Evolutionary conservation across 805 yeast species (phyloP).

Genomic region (Starmerella khaoyaiensis): DNA sequence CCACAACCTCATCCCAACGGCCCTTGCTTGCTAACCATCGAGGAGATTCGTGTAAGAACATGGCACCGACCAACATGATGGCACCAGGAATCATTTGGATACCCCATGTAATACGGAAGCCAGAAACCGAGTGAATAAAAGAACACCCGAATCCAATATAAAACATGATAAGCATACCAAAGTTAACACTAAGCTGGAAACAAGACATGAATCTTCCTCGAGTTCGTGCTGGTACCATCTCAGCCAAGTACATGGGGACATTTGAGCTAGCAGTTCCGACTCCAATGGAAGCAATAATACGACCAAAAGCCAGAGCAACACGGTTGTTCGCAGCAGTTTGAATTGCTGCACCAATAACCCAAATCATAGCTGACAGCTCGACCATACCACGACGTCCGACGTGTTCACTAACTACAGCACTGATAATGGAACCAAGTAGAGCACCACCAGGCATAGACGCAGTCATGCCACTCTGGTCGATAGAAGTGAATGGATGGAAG

Average conservation of each 20-base stretch:
- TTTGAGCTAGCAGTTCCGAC: slow-evolving; percentile 61
- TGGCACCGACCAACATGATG: slow-evolving; percentile 46
- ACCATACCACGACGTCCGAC: slow-evolving; percentile 36
- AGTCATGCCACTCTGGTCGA: slow-evolving; percentile 49
- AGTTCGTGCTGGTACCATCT: slow-evolving; percentile 34
- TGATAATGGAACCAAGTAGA: slow-evolving; percentile 43
- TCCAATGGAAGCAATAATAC: slow-evolving; percentile 56
- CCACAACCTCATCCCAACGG: slow-evolving; percentile 43
- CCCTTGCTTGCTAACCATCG: slow-evolving; percentile 52
- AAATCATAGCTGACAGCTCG: slow-evolving; percentile 29
- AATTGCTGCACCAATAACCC: slow-evolving; percentile 42
- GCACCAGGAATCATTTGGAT: slow-evolving; percentile 61
- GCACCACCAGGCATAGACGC: slow-evolving; percentile 59
- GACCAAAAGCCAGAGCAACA: slow-evolving; percentile 36
- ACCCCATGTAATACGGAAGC: slow-evolving; percentile 66
- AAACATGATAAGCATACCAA: slow-evolving; percentile 60
- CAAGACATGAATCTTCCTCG: slow-evolving; percentile 67
- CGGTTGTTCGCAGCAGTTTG: slow-evolving; percentile 32
- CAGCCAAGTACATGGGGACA: slow-evolving; percentile 47
- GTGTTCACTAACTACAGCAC: slow-evolving; percentile 37
- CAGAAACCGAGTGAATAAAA: slow-evolving; percentile 34
- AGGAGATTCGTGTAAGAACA: slow-evolving; percentile 64
- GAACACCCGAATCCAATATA: slow-evolving; percentile 40
- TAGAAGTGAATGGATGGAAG: slow-evolving; percentile 34
- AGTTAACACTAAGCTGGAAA: slow-evolving; percentile 59